Evolutionary conservation across 1,284 basidiomycete genomes (phyloP).

Genomic region (Pisolithus thermaeus): DNA sequence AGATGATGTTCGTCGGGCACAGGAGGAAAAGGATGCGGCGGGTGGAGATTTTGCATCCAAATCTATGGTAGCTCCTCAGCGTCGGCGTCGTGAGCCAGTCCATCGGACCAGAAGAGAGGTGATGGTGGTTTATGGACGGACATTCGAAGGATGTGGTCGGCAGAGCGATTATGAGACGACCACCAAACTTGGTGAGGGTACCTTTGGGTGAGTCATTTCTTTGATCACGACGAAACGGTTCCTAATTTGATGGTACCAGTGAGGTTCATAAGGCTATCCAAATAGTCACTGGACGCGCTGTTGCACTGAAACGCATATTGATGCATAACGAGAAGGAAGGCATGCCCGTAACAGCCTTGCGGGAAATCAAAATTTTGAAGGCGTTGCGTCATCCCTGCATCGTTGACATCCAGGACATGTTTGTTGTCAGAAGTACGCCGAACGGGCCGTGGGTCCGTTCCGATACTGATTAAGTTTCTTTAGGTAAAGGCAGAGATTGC

Average conservation of each 20-base stretch:
- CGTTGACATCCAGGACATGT: conserved; percentile 90
- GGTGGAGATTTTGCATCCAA: conserved; percentile 13
- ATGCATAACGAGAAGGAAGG: conserved; percentile 97
- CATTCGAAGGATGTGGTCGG: conserved; percentile 72
- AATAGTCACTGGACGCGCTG: conserved; percentile 51
- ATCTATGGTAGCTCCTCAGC: conserved; percentile 1
- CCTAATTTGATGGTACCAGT: conserved; percentile 36
- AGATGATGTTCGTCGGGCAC: conserved; percentile 15
- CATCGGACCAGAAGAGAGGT: conserved; percentile 65
- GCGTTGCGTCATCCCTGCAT: conserved; percentile 82
- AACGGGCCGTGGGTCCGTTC: neutral
- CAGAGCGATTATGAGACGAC: conserved; percentile 77
- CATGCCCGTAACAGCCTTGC: conserved; percentile 92
- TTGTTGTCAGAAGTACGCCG: conserved; percentile 64
- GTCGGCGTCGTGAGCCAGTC: conserved; percentile 27
- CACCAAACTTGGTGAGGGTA: conserved; percentile 89
- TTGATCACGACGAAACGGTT: neutral
- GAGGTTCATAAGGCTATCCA: conserved; percentile 87
- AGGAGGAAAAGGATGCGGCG: conserved; percentile 30
- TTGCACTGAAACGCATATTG: conserved; percentile 91
- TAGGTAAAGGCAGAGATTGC: conserved; percentile 53
- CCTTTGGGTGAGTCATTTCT: conserved; percentile 73
- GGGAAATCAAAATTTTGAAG: conserved; percentile 98
- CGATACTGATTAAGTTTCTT: neutral
- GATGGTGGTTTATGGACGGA: conserved; percentile 53